Evolutionary conservation across 768 basidiomycete species (phyloP).

Genomic region (Gloeostereum incarnatum): DNA sequence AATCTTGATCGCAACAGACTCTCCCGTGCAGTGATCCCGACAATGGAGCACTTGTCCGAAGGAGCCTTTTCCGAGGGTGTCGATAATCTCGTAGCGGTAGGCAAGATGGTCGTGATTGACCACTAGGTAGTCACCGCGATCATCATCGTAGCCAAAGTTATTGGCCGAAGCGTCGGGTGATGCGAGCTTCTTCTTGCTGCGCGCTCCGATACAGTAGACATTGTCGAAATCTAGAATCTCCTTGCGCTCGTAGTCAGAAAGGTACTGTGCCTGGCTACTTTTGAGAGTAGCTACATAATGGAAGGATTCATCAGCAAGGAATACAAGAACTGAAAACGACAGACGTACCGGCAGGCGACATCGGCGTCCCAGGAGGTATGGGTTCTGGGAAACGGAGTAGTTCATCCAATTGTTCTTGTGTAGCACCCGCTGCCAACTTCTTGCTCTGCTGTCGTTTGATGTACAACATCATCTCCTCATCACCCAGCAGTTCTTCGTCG

Average conservation of each 20-base stretch:
- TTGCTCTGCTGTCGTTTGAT: conserved; percentile 86
- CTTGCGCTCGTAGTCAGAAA: conserved; percentile 84
- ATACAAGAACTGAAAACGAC: conserved; percentile 9
- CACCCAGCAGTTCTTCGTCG: conserved; percentile 82
- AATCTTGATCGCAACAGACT: conserved; percentile 98
- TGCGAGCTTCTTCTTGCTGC: conserved; percentile 79
- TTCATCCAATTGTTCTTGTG: conserved; percentile 81
- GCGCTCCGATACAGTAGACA: conserved; percentile 75
- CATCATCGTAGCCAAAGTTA: conserved; percentile 96
- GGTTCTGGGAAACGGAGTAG: conserved; percentile 92
- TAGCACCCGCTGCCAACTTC: conserved; percentile 74
- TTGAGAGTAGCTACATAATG: conserved; percentile 48
- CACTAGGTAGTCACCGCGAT: conserved; percentile 93
- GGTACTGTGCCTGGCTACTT: conserved; percentile 53
- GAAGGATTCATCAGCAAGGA: conserved; percentile 5
- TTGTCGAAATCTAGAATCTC: conserved; percentile 84
- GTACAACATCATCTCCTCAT: conserved; percentile 97
- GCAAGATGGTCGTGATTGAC: conserved; percentile 88
- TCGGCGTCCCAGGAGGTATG: conserved; percentile 53
- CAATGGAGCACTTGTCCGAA: conserved; percentile 97
- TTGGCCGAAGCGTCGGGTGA: conserved; percentile 63
- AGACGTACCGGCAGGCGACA: conserved; percentile 68
- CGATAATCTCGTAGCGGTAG: conserved; percentile 93
- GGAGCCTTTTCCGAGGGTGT: conserved; percentile 93
- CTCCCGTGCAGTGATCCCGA: conserved; percentile 89